Evolutionary conservation across 805 yeast genomes (phyloP).

Genomic region (Candida alai): DNA sequence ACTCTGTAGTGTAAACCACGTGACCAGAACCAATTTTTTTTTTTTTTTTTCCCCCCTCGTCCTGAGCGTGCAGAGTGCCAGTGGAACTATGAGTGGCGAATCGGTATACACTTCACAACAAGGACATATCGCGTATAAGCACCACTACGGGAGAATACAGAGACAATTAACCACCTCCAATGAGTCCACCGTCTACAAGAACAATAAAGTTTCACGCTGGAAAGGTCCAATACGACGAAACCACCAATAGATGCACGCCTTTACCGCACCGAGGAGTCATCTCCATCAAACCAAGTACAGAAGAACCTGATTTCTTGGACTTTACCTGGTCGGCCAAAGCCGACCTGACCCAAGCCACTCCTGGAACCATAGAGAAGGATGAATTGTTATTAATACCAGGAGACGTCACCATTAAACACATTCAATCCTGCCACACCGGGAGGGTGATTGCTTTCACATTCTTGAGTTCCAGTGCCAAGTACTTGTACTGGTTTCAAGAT

Average conservation of each 20-base stretch:
- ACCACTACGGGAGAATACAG: too few relatives aligned
- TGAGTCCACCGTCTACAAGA: conserved; percentile 15
- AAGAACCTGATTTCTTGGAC: conserved; percentile 68
- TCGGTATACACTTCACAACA: too few relatives aligned
- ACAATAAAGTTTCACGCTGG: conserved; percentile 73
- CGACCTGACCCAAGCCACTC: conserved; percentile 27
- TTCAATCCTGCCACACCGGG: conserved; percentile 68
- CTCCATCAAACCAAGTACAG: conserved; percentile 55
- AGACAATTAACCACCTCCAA: too few relatives aligned
- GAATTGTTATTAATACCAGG: conserved; percentile 79
- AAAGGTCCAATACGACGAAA: conserved; percentile 60
- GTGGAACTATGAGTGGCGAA: too few relatives aligned
- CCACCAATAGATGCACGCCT: conserved; percentile 65
- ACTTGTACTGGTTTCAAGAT: conserved; percentile 75
- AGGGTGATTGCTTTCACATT: conserved; percentile 70
- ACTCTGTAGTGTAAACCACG: too few relatives aligned
- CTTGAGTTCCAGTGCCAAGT: conserved; percentile 57
- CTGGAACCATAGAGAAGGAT: conserved; percentile 43
- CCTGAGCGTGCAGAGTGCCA: too few relatives aligned
- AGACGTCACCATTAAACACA: conserved; percentile 74
- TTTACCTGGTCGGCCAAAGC: conserved; percentile 73
- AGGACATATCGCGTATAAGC: too few relatives aligned
- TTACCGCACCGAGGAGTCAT: conserved; percentile 64
- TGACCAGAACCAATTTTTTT: too few relatives aligned
- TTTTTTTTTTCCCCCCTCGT: too few relatives aligned